Base-by-base conservation (phyloP, 2,329 filamentous ascomycete genomes). In the Exophiala sp. region DNA sequence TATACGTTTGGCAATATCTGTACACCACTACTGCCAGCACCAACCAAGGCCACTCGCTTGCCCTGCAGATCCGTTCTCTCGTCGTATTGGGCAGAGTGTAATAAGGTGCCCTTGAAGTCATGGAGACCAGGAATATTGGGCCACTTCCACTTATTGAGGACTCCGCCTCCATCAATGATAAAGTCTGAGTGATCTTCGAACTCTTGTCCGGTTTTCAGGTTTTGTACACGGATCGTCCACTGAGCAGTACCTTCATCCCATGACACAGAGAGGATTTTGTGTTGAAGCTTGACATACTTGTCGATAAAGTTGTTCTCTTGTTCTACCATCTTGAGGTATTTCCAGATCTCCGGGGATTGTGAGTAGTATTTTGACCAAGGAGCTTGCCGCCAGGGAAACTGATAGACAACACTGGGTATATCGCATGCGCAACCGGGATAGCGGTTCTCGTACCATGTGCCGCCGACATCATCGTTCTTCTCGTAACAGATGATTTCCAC, bases 1-100 rank as follows among this genome's bases (percentile, higher is more conserved):
- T 74, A 70, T 43, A 74, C 69, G 0, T 68, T 69, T 0, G 72
- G 70, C 12, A 74, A 61, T 21, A 64, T 54, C 39, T 66, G 63
- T 5, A 64, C 57, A 3, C 56, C 64, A 14, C 54, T 59, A 9
- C 59, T 61, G 10, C 63, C 65, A 35, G 58, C 60, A 7, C 65
- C 60, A 29, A 66, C 56, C 7, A 66, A 41, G 2, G 62, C 65
- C 6, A 66, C 58, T 33, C 53, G 33, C 39, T 66, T 65, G 9
- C 50, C 57, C 1, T 24, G 48, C 21, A 61, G 53, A 51, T 71
- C 66, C 36, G 63, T 66, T 2, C 52, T 46, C 12, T 64, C 52
- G 41, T 67, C 62, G 65, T 67, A 72, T 3, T 60, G 59, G 1
- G 67, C 66, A n/a, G 63, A 64, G 46, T 70, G 68, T 24, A 67